Conservation (phyloP, 257 asterid genomes). For the Solanum paucissectum region DNA sequence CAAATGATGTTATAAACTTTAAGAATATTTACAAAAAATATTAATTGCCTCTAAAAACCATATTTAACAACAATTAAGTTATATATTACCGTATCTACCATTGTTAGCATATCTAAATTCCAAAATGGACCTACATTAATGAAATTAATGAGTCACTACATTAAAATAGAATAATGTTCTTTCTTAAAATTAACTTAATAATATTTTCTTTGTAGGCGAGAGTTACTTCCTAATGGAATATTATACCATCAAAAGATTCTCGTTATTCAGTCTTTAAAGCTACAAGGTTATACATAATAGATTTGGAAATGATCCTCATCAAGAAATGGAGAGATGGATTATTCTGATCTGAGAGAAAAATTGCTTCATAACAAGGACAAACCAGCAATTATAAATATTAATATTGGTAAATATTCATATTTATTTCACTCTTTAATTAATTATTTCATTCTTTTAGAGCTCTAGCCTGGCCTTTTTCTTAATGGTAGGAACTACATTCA, state of each 20-base stretch:
- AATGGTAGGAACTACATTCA: slow-evolving; percentile 24
- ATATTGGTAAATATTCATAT: background rate
- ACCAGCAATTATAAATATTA: slow-evolving; percentile 11
- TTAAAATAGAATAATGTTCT: background rate
- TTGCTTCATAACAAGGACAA: slow-evolving; percentile 2
- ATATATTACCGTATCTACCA: too few relatives aligned
- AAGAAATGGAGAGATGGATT: background rate
- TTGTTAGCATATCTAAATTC: too few relatives aligned
- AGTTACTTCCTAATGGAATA: slow-evolving; percentile 1
- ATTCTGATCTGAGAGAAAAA: background rate
- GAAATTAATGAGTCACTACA: too few relatives aligned
- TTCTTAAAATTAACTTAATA: background rate
- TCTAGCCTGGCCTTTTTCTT: background rate
- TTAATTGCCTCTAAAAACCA: too few relatives aligned
- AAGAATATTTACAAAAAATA: too few relatives aligned
- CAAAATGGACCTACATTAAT: too few relatives aligned
- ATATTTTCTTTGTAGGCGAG: slow-evolving; percentile 1
- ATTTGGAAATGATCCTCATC: background rate
- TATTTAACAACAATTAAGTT: too few relatives aligned
- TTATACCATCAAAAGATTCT: background rate
- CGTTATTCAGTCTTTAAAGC: background rate
- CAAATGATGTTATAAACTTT: too few relatives aligned
- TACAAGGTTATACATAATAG: slow-evolving; percentile 3
- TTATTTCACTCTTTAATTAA: background rate
- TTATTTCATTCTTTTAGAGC: background rate